phyloP scores from a whole-genome alignment of 495 filamentous ascomycete species.

The Lichina pygmaea region DNA sequence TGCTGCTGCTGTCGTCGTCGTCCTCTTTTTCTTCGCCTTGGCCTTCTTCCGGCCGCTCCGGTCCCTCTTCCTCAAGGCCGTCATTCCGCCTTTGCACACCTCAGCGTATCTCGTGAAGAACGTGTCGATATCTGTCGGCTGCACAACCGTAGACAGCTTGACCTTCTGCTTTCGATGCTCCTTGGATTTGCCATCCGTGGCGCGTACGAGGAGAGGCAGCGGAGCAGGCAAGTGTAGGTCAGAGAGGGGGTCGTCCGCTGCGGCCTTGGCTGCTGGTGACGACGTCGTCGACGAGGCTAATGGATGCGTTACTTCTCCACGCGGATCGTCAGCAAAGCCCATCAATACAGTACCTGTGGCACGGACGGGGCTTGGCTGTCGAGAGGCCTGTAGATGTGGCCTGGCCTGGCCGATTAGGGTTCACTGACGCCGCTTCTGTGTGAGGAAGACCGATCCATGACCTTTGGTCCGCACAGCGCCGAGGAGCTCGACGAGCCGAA shows the following conservation, averaged over 20 bases:
- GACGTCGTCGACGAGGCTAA: conserved; percentile 4
- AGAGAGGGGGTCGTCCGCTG: conserved; percentile 16
- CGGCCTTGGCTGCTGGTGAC: conserved; percentile 4
- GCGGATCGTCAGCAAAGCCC: neutral
- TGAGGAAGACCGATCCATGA: conserved; percentile 57
- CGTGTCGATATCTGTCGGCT: conserved; percentile 39
- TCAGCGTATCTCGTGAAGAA: conserved; percentile 85
- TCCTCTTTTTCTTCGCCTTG: conserved; percentile 49
- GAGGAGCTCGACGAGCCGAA: conserved; percentile 48
- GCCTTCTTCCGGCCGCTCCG: conserved; percentile 49
- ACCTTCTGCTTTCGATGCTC: conserved; percentile 25
- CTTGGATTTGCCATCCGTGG: conserved; percentile 46
- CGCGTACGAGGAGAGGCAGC: conserved; percentile 54
- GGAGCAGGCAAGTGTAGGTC: conserved; percentile 28
- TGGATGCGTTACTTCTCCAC: neutral
- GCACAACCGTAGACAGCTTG: conserved; percentile 67
- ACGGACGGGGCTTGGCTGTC: neutral
- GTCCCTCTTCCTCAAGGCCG: conserved; percentile 74
- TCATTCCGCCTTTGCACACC: conserved; percentile 71
- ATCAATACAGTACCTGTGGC: neutral
- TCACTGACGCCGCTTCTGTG: conserved; percentile 49
- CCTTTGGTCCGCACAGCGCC: conserved; percentile 33
- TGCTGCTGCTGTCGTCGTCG: conserved; percentile 7
- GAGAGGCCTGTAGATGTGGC: neutral
- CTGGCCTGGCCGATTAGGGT: neutral